Conservation (phyloP, 2,329 filamentous ascomycete genomes). For the Calonectria leucothoes region DNA sequence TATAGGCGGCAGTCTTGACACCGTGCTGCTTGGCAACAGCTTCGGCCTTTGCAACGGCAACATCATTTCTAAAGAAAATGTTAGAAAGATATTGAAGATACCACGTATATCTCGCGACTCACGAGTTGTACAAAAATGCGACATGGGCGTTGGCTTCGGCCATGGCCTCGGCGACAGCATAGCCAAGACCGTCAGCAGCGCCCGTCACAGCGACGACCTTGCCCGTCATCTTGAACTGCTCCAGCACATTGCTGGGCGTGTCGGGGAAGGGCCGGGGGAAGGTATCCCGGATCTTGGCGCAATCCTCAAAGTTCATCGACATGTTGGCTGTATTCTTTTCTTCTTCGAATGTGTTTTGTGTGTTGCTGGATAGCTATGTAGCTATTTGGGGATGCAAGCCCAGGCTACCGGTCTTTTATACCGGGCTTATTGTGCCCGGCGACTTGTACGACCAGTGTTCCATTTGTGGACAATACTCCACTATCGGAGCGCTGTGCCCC, state of each 20-base stretch:
- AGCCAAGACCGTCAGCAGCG: conserved; percentile 58
- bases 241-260: conserved; percentile 52
- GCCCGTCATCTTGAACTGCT: conserved; percentile 56
- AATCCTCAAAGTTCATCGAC: conserved; percentile 43
- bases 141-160: conserved; percentile 58
- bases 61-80: conserved; percentile 38
- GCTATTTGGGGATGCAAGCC: not conserved
- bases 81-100: no score
- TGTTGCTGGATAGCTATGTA: not conserved
- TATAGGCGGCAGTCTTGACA: conserved; percentile 54
- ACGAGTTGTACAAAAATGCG: conserved; percentile 49
- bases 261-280: conserved; percentile 41
- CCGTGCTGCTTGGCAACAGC: conserved; percentile 46
- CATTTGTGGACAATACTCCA: not conserved
- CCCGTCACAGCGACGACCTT: conserved; percentile 58
- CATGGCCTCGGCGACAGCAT: conserved; percentile 57
- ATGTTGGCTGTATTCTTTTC: conserved; percentile 28
- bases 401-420: not conserved
- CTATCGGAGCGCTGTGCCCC: conserved; percentile 22
- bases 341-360: not conserved
- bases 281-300: conserved; percentile 30
- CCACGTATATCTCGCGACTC: no score
- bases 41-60: conserved; percentile 50
- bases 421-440: not conserved
- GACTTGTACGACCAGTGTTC: not conserved